Evolutionary conservation across 1,284 basidiomycete genomes (phyloP).

Genomic region (Ustilago trichophora): DNA sequence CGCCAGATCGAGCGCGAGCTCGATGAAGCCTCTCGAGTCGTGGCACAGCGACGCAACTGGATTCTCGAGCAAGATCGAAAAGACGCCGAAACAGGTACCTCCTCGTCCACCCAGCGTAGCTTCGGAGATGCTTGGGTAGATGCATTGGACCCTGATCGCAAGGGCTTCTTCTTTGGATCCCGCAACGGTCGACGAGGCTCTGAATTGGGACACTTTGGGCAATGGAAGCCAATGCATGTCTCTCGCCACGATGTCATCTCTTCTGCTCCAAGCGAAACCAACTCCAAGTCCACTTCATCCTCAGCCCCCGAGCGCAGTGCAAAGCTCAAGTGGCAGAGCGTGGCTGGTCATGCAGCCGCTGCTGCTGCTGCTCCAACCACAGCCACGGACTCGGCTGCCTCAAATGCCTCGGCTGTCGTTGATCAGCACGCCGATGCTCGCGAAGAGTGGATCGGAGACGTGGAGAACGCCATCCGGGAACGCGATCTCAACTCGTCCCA

Average conservation of each 20-base stretch:
- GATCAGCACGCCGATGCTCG: conserved; percentile 1
- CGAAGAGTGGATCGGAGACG: conserved; percentile 45
- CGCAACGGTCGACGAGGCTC: conserved; percentile 17
- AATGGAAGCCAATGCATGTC: neutral
- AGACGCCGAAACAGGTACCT: conserved; percentile 5
- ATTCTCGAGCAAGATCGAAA: conserved; percentile 28
- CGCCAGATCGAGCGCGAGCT: conserved; percentile 39
- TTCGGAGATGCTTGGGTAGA: conserved; percentile 18
- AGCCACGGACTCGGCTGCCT: neutral
- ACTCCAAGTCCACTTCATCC: too few relatives aligned
- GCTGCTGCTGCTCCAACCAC: neutral
- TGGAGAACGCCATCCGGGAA: conserved; percentile 29
- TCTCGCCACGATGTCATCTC: conserved; percentile 18
- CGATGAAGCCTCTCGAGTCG: conserved; percentile 26
- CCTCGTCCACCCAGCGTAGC: conserved; percentile 2
- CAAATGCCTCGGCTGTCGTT: neutral
- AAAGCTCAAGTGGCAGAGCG: conserved; percentile 33
- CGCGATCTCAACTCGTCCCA: conserved; percentile 23
- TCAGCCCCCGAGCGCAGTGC: conserved; percentile 16
- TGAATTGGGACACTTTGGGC: conserved; percentile 2
- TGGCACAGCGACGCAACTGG: conserved; percentile 29
- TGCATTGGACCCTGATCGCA: conserved; percentile 7
- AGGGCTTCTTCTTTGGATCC: conserved; percentile 27
- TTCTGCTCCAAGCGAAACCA: conserved; percentile 1
- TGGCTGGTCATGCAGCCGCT: conserved; percentile 7